Conservation (phyloP, 257 asterid species). For the Solanum ahanhuiri region DNA sequence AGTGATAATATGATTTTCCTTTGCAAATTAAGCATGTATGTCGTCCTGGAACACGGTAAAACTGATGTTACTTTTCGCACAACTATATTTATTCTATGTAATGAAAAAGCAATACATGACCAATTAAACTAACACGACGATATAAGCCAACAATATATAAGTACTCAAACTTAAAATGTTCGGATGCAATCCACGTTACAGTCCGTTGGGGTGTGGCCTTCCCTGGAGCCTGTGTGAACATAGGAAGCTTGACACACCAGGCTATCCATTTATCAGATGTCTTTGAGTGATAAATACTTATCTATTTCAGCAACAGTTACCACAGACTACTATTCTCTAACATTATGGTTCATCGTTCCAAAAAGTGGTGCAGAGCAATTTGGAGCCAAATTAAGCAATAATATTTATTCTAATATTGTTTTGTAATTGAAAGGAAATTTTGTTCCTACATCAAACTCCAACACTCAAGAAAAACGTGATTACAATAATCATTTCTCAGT, state of each 20-base stretch:
- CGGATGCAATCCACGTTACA: neutral
- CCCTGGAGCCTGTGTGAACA: neutral
- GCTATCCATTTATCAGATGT: neutral
- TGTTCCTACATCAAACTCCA: neutral
- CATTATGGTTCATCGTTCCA: neutral
- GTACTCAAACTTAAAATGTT: neutral
- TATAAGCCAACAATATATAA: neutral
- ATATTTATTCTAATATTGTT: neutral
- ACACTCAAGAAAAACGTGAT: neutral
- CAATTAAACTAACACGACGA: neutral
- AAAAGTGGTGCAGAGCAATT: neutral
- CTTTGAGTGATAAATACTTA: neutral
- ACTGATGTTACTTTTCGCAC: neutral
- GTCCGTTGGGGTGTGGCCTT: neutral
- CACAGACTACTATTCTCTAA: neutral
- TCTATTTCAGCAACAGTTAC: neutral
- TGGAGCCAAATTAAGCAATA: neutral
- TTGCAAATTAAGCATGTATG: slow-evolving; percentile 50
- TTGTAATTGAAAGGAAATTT: neutral
- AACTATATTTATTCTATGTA: neutral
- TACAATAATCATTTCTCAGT: neutral
- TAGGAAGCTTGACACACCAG: neutral
- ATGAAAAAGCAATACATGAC: neutral
- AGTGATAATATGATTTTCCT: slow-evolving; percentile 24
- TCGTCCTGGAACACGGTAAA: slow-evolving; percentile 42